Evolutionary conservation across 345 rosid genomes (phyloP).

Genomic region (Pistacia vera): DNA sequence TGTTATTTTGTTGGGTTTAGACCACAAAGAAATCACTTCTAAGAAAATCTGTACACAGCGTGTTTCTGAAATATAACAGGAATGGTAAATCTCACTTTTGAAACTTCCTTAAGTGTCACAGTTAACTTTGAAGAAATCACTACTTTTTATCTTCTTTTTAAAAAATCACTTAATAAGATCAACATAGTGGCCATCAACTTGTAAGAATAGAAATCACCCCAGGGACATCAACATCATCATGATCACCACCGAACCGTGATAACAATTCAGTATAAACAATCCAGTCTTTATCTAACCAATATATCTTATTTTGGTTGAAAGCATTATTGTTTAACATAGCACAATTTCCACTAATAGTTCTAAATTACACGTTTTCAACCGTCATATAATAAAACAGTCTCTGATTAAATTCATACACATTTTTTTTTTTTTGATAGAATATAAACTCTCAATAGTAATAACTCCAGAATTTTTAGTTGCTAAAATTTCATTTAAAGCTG

Average conservation of each 20-base stretch:
- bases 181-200: too few relatives aligned
- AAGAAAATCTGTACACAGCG: too few relatives aligned
- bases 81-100: too few relatives aligned
- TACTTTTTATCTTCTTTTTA: too few relatives aligned
- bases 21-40: too few relatives aligned
- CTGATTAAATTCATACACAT: background rate
- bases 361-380: background rate
- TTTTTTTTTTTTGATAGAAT: background rate
- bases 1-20: too few relatives aligned
- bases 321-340: background rate
- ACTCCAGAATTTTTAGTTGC: background rate
- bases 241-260: background rate
- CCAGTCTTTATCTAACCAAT: background rate
- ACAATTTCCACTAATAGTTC: background rate
- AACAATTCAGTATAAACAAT: background rate
- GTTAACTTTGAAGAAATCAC: too few relatives aligned
- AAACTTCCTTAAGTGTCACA: too few relatives aligned
- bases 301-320: background rate
- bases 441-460: too few relatives aligned
- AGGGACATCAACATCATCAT: background rate
- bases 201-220: background rate
- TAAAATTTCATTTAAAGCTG: too few relatives aligned
- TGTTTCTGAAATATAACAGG: too few relatives aligned
- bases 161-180: too few relatives aligned
- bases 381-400: background rate